Evolutionary conservation across 1,139 yeast species (phyloP).

Genomic region (Yamadazyma triangularis): DNA sequence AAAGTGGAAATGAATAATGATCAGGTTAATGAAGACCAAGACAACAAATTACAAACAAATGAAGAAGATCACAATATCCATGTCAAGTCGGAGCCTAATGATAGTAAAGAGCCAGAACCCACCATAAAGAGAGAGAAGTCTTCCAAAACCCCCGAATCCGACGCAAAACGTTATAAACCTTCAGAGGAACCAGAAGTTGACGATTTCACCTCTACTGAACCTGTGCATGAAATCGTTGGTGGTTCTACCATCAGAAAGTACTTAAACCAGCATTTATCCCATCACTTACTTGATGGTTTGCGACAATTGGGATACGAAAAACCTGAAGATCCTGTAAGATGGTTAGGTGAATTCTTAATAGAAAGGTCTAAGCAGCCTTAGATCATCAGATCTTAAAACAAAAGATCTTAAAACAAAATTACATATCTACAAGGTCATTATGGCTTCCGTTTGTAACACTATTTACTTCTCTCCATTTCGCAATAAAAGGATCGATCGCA

Average conservation of each 20-base stretch:
- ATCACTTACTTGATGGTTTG: slow-evolving; percentile 65
- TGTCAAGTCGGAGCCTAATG: too few relatives aligned
- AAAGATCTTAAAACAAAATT: too few relatives aligned
- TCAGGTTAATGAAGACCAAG: too few relatives aligned
- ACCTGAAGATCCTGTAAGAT: slow-evolving; percentile 67
- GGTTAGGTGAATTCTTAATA: slow-evolving; percentile 68
- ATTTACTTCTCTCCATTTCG: too few relatives aligned
- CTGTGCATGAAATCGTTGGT: slow-evolving; percentile 57
- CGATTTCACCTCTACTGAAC: slow-evolving; percentile 5
- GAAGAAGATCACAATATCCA: too few relatives aligned
- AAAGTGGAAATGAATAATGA: too few relatives aligned
- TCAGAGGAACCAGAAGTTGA: slow-evolving; percentile 7
- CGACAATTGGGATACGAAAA: slow-evolving; percentile 50
- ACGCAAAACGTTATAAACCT: slow-evolving; percentile 5
- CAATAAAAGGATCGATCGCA: too few relatives aligned
- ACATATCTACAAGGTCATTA: too few relatives aligned
- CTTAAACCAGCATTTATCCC: slow-evolving; percentile 68
- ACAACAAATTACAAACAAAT: too few relatives aligned
- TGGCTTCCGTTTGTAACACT: too few relatives aligned
- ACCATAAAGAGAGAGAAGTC: background rate
- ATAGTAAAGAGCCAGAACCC: too few relatives aligned
- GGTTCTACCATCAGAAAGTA: slow-evolving; percentile 81
- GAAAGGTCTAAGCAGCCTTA: slow-evolving; percentile 39
- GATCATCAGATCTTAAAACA: too few relatives aligned
- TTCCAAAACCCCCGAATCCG: background rate